These are phyloP conservation scores for Geranomyces variabilis DNA, from an alignment of 192 early-diverging fungal species.

Conservation along the genomic window DNA sequence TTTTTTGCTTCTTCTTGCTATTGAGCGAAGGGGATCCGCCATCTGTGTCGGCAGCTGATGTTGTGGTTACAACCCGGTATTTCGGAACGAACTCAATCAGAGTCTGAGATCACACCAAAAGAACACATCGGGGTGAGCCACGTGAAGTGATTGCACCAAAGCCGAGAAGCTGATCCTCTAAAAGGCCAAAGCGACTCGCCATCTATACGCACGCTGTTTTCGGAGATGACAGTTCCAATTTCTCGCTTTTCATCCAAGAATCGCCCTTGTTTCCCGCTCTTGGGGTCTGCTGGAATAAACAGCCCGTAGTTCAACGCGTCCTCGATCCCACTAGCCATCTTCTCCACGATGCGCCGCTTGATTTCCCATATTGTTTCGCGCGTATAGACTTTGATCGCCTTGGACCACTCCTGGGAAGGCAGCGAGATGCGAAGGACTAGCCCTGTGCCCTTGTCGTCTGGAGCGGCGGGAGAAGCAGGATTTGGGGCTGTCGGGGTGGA, in stretches of 20 bases:
- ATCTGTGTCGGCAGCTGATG: conserved; percentile 31
- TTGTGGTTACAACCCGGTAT: conserved; percentile 16
- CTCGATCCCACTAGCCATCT: conserved; percentile 50
- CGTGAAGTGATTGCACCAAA: no score
- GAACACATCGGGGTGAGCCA: no score
- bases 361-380: conserved; percentile 49
- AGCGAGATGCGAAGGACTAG: conserved; percentile 50
- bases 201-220: conserved; percentile 43
- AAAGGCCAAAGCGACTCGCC: no score
- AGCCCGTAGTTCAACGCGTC: conserved; percentile 55
- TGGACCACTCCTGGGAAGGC: conserved; percentile 45
- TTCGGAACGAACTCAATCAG: conserved; percentile 56
- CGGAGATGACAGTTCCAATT: conserved; percentile 37
- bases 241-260: conserved; percentile 55
- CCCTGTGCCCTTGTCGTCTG: conserved; percentile 5
- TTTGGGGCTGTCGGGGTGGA: no score
- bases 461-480: neutral
- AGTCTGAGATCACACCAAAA: conserved; percentile 21
- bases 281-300: conserved; percentile 38
- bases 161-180: no score
- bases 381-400: conserved; percentile 39
- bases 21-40: conserved; percentile 37
- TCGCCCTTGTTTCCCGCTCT: conserved; percentile 43
- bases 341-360: conserved; percentile 54
- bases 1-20: conserved; percentile 58